Percentiles rank a stretch among this genome's conserved stretches.
Conservation (phyloP, 768 basidiomycete species). For the Macrocybe gigantea region DNA sequence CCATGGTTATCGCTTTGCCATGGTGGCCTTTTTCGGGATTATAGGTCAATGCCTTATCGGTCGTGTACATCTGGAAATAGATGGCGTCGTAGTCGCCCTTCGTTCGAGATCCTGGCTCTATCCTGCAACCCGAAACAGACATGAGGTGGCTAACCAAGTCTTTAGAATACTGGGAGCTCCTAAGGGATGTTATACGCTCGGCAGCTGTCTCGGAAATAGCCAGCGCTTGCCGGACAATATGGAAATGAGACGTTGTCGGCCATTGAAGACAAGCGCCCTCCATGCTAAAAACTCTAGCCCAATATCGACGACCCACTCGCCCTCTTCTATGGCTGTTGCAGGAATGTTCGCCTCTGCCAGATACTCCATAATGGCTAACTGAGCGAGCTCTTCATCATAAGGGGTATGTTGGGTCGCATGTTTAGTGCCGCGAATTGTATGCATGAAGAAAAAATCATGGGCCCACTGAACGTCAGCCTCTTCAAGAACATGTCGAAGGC, state of each 20-base stretch:
- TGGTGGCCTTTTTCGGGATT: conserved; percentile 4
- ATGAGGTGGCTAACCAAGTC: conserved; percentile 12
- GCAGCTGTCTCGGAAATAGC: not conserved
- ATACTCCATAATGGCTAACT: not conserved
- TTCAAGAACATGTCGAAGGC: conserved; percentile 9
- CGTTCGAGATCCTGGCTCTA: conserved; percentile 4
- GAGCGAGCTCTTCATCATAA: not conserved
- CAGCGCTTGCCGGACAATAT: conserved; percentile 1
- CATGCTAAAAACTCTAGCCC: conserved; percentile 11
- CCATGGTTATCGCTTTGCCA: conserved; percentile 6
- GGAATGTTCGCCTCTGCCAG: not conserved
- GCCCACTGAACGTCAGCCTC: conserved; percentile 11
- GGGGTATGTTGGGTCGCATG: conserved; percentile 7
- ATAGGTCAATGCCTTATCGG: conserved; percentile 11
- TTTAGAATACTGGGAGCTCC: conserved; percentile 6
- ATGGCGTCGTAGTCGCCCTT: conserved; percentile 2
- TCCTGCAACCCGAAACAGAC: conserved; percentile 8
- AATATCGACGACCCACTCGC: conserved; percentile 17
- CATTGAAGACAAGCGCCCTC: conserved; percentile 9
- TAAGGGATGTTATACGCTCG: not conserved
- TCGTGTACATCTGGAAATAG: conserved; percentile 12
- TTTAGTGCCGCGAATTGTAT: conserved; percentile 22
- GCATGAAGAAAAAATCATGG: conserved; percentile 16
- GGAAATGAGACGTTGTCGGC: conserved; percentile 3
- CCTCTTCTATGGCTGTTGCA: not conserved